A percentile compares a stretch with the other conserved stretches of the same genome.
These are phyloP conservation scores for Cryptosporidium felis DNA, from an alignment of 169 alveolate species.

Conservation along the genomic window DNA sequence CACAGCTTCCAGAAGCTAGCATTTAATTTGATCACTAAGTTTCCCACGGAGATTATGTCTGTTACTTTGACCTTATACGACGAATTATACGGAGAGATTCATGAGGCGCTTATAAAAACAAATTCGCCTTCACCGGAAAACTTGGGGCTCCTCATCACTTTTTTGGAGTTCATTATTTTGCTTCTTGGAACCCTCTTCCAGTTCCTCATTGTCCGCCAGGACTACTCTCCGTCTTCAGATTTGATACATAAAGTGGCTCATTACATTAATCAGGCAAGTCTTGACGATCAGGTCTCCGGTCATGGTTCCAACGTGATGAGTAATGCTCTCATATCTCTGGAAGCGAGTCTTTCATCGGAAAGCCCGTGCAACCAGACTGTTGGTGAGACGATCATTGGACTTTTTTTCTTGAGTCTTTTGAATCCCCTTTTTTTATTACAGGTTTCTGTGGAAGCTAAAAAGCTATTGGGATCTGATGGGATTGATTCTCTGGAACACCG, in stretches of 20 bases:
- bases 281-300: not conserved
- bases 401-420: conserved; percentile 4
- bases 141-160: not conserved
- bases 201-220: conserved; percentile 49
- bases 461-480: not conserved
- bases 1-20: conserved; percentile 16
- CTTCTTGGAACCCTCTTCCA: conserved; percentile 52
- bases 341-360: not conserved
- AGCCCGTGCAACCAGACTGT: conserved; percentile 40
- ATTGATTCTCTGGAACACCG: not conserved
- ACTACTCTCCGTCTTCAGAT: conserved; percentile 37
- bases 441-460: conserved; percentile 2
- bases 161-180: conserved; percentile 22
- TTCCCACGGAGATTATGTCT: conserved; percentile 20
- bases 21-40: conserved; percentile 23
- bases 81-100: not conserved
- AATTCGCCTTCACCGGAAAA: not conserved
- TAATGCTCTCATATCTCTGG: not conserved
- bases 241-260: not conserved
- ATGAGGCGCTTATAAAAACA: not conserved
- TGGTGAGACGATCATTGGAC: conserved; percentile 12
- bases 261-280: not conserved
- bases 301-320: not conserved
- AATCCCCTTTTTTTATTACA: conserved; percentile 21
- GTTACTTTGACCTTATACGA: conserved; percentile 13